Conservation (phyloP, 148 eudicot species). For the Fallopia convolvulus region DNA sequence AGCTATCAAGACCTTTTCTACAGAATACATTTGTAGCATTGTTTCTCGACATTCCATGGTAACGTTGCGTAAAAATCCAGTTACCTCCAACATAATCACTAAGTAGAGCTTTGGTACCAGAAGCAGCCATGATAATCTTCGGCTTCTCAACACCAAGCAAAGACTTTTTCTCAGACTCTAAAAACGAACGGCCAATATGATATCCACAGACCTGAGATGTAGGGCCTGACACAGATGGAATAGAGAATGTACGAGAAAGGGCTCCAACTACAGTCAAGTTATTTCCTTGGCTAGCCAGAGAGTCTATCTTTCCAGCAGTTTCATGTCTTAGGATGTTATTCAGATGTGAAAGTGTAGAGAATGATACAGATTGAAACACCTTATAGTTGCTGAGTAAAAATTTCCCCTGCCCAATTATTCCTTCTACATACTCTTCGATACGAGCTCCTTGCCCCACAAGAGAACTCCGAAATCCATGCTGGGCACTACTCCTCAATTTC, state of each 20-base stretch:
- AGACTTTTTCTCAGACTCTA: conserved; percentile 17
- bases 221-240: conserved; percentile 76
- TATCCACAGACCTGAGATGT: conserved; percentile 55
- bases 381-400: conserved; percentile 32
- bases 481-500: conserved; percentile 28
- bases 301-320: conserved; percentile 44
- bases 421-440: conserved; percentile 30
- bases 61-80: conserved; percentile 25
- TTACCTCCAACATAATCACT: conserved; percentile 29
- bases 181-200: conserved; percentile 41
- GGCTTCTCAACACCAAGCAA: conserved; percentile 15
- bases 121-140: conserved; percentile 37
- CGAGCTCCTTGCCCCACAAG: conserved; percentile 31
- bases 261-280: conserved; percentile 53
- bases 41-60: conserved; percentile 23
- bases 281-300: conserved; percentile 27
- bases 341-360: conserved; percentile 28
- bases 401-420: conserved; percentile 38
- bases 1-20: conserved; percentile 27
- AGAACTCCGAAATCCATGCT: conserved; percentile 35
- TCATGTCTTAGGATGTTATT: conserved; percentile 37
- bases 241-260: conserved; percentile 58
- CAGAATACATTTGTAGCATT: conserved; percentile 19
- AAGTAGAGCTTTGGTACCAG: conserved; percentile 32
- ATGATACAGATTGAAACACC: conserved; percentile 29